Evolutionary conservation across 306 rosid species (phyloP), one percentile per base, ranked within the genome.

Genomic region (Senna tora): DNA sequence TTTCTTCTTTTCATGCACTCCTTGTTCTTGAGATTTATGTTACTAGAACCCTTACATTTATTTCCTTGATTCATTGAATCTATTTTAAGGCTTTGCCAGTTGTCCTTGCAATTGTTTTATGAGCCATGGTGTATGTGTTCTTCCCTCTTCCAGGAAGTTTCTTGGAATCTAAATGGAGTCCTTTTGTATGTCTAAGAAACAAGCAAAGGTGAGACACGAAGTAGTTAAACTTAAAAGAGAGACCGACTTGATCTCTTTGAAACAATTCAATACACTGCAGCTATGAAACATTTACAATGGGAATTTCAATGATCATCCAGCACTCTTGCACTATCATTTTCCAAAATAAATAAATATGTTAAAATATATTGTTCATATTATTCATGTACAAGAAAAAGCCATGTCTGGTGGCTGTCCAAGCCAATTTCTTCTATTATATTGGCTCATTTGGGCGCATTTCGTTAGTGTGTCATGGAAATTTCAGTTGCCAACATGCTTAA

Each of bases 61-160:
- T 56, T 75, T 54, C 57, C 61, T 54, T 52, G 33, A 51, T 52
- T 66, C 49, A 69, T 60, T 58, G 43, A 65, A 41, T 58, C 65
- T 63, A 46, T 38, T 46, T 71, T 19, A 55, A 55, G 59, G 47
- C 69, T 45, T 55, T 45, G 51, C 62, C 22, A 20, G 63, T 13
- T 73, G 55, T 50, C 25, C 5, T 57, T 59, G 16, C 42, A 36
- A 50, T 66, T 49, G 19, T 66, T 53, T 21, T 32, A 16, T 54
- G 55, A 46, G 74, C 50, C 42, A 63, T 56, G 68, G 25, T 20
- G 60, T 36, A 22, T 71, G 36, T 45, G 60, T 65, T 80, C 66
- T 17, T 39, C 60, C 45, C 45, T 22, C 11, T 55, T 74, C 65
- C 50, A 25, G 2, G 9, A 53, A 45, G 53, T 36, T 75, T 71